Conservation (phyloP, 73 alveolate species). For the Paramecium caudatum region DNA sequence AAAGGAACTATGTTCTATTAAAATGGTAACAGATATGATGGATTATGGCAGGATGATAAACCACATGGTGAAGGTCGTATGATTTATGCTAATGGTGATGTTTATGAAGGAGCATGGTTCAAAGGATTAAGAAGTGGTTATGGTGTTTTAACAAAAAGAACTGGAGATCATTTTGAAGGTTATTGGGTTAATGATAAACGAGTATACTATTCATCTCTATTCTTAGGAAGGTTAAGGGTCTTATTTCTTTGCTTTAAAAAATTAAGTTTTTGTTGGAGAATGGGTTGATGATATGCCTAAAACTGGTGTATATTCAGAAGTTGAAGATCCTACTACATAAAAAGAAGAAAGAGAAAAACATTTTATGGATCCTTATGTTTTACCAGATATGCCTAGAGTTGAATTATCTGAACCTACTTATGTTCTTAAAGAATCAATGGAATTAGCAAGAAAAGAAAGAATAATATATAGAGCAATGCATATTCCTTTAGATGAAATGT, state of each 20-base stretch:
- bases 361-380: constrained; percentile 89
- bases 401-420: constrained; percentile 86
- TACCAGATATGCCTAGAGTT: constrained; percentile 87
- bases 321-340: constrained; percentile 84
- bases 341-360: constrained; percentile 84
- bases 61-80: constrained; percentile 97
- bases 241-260: constrained; percentile 83
- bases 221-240: constrained; percentile 91
- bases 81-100: constrained; percentile 96
- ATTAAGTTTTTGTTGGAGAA: constrained; percentile 94
- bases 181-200: constrained; percentile 94
- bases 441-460: constrained; percentile 83
- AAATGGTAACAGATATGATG: constrained; percentile 98
- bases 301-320: constrained; percentile 94
- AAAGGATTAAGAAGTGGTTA: constrained; percentile 92
- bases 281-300: constrained; percentile 96
- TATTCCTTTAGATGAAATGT: constrained; percentile 72
- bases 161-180: constrained; percentile 94
- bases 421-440: constrained; percentile 88
- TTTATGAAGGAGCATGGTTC: constrained; percentile 97
- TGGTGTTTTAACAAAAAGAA: constrained; percentile 92
- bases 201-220: neutral
- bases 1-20: constrained; percentile 95
- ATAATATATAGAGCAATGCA: constrained; percentile 74
- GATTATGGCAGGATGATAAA: constrained; percentile 94